Evolutionary conservation across 257 asterid genomes (phyloP), one percentile per base, ranked within the genome.

Genomic region (Agastache rugosa): DNA sequence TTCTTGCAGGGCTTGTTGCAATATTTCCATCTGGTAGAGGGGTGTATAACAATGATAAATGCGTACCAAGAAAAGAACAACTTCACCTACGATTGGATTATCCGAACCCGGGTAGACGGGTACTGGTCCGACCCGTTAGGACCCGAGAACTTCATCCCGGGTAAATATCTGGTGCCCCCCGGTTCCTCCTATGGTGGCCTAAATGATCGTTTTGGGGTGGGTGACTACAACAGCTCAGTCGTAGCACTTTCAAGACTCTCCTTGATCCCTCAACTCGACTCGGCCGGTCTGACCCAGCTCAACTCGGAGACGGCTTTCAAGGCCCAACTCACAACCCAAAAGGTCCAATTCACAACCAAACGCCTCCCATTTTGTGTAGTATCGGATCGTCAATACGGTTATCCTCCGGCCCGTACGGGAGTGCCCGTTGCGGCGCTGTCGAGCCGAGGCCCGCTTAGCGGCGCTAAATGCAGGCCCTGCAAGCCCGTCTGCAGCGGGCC

Each of bases 381-480:
- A 6, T 82, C 99, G 9, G 98, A 95, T 16, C 93, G 97, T 0
- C 64, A 61, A 9, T 95, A 92, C 37, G 82, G 25, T 0, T 95
- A 75, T 22, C 99, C 98, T 12, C 97, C 97, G 12, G 39, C 63
- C 69, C 85, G 64, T 2, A 85, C 54, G 5, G 97, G 97, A 1
- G 98, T 92, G 54, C 97, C 98, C 0, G 98, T 92, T 72, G 96
- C 92, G 0, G 80, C 99, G 0, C 0, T 95, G 78, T 87, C 98
- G 11, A 92, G 96, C 75, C 86, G 61, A 1, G 99, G 98, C 37
- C 94, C 98, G 10, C 67, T 95, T 6, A 92, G 86, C 11, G 99
- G 99, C 0, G 93, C 93, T 0, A 92, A 95, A 58, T 95, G 99
- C 80, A 85, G 99, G 85, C 97, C 98, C 0, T 95, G 99, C 63